These are phyloP conservation scores for Lactarius quietus DNA, from an alignment of 768 basidiomycete genomes.

Conservation along the genomic window DNA sequence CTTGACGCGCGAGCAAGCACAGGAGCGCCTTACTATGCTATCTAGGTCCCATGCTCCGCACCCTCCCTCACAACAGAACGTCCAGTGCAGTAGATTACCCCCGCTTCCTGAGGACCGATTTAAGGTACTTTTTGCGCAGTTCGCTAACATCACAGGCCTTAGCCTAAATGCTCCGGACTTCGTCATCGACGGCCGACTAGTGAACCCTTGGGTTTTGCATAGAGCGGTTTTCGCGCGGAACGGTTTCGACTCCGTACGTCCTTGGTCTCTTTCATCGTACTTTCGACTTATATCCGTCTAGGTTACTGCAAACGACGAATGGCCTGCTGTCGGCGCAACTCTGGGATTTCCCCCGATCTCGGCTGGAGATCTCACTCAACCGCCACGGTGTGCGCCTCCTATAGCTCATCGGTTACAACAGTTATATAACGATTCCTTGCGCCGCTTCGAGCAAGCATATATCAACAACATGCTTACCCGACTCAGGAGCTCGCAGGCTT, in stretches of 20 bases:
- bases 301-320: slow-evolving; percentile 13
- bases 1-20: slow-evolving; percentile 14
- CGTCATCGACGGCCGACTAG: no score
- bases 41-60: no score
- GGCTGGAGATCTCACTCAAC: slow-evolving; percentile 1
- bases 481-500: background rate
- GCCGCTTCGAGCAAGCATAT: slow-evolving; percentile 13
- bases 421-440: slow-evolving; percentile 2
- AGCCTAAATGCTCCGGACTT: no score
- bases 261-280: no score
- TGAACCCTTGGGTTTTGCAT: no score
- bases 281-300: background rate
- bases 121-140: no score
- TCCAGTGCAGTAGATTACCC: no score
- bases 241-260: no score
- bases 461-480: background rate
- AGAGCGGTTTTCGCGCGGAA: no score
- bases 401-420: slow-evolving; percentile 11
- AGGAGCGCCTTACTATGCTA: slow-evolving; percentile 1
- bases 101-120: no score
- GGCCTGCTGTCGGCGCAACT: slow-evolving; percentile 9
- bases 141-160: no score
- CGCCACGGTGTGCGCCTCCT: slow-evolving; percentile 1
- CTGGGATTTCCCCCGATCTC: slow-evolving; percentile 1
- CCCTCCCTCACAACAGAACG: no score